phyloP scores from a whole-genome alignment of 495 filamentous ascomycete genomes.

The Talaromyces proteolyticus region DNA sequence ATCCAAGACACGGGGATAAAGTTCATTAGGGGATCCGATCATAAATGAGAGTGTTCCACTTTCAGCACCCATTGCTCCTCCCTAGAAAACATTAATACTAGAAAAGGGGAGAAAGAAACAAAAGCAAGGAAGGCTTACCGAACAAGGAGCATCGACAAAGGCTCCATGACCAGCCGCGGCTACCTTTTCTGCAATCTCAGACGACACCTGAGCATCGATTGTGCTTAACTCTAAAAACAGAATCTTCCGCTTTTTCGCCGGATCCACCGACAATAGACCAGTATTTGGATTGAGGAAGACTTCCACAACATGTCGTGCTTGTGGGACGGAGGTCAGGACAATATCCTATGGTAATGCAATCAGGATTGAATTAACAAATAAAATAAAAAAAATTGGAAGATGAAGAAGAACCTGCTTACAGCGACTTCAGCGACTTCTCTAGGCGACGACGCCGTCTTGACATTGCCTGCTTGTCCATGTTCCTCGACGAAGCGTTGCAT shows the following conservation, averaged over 20 bases:
- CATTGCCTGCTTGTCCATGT: constrained; percentile 14
- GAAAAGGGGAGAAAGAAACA: constrained; percentile 20
- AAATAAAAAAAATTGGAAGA: neutral
- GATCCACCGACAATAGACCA: constrained; percentile 24
- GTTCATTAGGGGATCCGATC: constrained; percentile 31
- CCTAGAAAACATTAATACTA: constrained; percentile 32
- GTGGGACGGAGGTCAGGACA: constrained; percentile 61
- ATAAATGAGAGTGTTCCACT: constrained; percentile 44
- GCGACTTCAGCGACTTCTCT: constrained; percentile 36
- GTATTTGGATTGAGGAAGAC: constrained; percentile 39
- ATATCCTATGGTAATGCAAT: constrained; percentile 40
- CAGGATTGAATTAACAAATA: neutral
- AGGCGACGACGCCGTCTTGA: constrained; percentile 18
- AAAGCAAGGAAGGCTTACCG: neutral
- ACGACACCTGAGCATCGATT: constrained; percentile 35
- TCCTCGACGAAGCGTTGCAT: constrained; percentile 25
- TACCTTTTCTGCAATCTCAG: constrained; percentile 27
- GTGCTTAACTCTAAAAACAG: constrained; percentile 37
- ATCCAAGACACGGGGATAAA: constrained; percentile 19
- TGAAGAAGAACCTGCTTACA: constrained; percentile 16
- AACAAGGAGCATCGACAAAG: constrained; percentile 1
- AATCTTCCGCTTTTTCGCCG: constrained; percentile 15
- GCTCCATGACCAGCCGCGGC: neutral
- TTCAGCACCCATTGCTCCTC: constrained; percentile 39
- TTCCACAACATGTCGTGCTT: constrained; percentile 56